phyloP scores from a whole-genome alignment of 2,329 filamentous ascomycete species.

The Nannizzia gypsea region DNA sequence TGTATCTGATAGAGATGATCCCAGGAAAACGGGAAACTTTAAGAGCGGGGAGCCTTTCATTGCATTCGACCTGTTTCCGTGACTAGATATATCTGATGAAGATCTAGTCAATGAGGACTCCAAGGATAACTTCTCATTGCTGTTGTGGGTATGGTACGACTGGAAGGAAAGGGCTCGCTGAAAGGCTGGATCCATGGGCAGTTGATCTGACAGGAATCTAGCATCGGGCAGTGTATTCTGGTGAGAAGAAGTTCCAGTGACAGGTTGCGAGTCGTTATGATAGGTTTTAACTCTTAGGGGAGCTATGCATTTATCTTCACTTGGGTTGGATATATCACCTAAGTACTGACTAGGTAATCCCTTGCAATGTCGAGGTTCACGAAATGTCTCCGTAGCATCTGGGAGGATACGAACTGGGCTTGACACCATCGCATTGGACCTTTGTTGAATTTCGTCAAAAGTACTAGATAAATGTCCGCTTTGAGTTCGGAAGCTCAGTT shows the following conservation, averaged over 20 bases:
- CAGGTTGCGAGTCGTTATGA: background rate
- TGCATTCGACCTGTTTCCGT: background rate
- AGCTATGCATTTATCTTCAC: background rate
- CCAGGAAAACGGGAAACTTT: constrained; percentile 1
- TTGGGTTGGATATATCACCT: background rate
- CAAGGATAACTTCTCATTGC: background rate
- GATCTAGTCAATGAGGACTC: background rate
- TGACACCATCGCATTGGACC: background rate
- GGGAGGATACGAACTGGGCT: background rate
- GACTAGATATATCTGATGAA: background rate
- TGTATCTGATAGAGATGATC: constrained; percentile 1
- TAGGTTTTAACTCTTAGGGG: background rate
- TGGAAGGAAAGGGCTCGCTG: background rate
- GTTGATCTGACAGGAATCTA: background rate
- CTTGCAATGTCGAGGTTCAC: background rate
- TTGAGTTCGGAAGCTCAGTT: background rate
- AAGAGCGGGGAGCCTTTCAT: background rate
- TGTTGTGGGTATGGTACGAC: background rate
- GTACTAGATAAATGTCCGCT: background rate
- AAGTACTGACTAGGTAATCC: background rate
- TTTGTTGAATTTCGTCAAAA: background rate
- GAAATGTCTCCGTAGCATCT: background rate
- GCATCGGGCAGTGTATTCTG: background rate
- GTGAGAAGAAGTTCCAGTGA: background rate
- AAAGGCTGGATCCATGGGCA: background rate